A percentile compares a stretch with the other conserved stretches of the same genome.
These are phyloP conservation scores for Talaromyces wortmannii DNA, from an alignment of 495 filamentous ascomycete genomes.

Conservation along the genomic window DNA sequence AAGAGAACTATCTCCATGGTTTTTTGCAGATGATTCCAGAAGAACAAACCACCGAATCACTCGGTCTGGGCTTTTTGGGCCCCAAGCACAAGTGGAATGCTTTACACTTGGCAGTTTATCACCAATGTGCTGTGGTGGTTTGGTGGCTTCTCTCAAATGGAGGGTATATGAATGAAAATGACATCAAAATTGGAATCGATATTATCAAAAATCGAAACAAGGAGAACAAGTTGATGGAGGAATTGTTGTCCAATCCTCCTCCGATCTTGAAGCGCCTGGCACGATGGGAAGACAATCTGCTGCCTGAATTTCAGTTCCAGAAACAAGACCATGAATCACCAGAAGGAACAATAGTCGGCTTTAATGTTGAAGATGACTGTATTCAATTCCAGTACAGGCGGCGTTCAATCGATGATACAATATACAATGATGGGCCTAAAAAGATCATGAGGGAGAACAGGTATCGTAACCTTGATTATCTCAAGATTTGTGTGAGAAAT, in stretches of 20 bases:
- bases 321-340: neutral
- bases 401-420: conserved; percentile 1
- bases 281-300: neutral
- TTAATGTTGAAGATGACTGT: neutral
- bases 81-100: neutral
- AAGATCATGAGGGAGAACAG: conserved; percentile 2
- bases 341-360: neutral
- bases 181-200: conserved; percentile 3
- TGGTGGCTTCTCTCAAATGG: conserved; percentile 14
- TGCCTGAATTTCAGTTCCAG: neutral
- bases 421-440: conserved; percentile 7
- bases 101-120: conserved; percentile 5
- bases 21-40: no score
- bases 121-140: conserved; percentile 2
- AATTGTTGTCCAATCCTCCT: conserved; percentile 4
- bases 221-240: neutral
- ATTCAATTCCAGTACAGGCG: neutral
- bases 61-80: no score
- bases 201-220: neutral
- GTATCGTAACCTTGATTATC: neutral
- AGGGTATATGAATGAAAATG: conserved; percentile 2
- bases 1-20: no score
- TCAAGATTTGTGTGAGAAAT: neutral
- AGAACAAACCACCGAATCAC: no score
- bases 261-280: conserved; percentile 1